Conservation (phyloP, 768 basidiomycete genomes). For the Termitomyces sp. region DNA sequence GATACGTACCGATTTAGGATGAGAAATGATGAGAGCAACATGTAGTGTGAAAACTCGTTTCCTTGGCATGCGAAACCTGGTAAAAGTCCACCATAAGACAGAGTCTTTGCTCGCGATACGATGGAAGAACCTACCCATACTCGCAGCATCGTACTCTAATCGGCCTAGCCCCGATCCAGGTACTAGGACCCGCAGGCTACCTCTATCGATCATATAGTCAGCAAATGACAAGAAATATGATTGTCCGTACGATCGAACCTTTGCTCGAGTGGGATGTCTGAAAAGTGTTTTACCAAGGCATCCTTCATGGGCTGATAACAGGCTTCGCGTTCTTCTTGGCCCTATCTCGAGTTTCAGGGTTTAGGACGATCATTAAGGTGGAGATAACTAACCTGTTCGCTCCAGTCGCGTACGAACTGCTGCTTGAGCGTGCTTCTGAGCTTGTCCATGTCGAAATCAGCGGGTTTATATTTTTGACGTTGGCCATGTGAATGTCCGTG, state of each 20-base stretch:
- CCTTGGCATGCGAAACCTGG: constrained; percentile 89
- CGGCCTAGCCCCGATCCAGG: constrained; percentile 91
- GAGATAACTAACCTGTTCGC: constrained; percentile 55
- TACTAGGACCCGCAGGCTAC: constrained; percentile 70
- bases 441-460: constrained; percentile 86
- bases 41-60: constrained; percentile 95
- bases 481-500: constrained; percentile 34
- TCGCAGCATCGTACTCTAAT: constrained; percentile 85
- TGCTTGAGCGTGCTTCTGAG: constrained; percentile 90
- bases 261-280: constrained; percentile 50
- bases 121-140: constrained; percentile 51
- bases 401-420: constrained; percentile 95
- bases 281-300: constrained; percentile 66
- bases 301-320: constrained; percentile 84
- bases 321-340: constrained; percentile 68
- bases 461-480: constrained; percentile 44
- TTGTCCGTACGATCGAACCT: constrained; percentile 37
- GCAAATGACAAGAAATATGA: background rate
- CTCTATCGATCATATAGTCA: constrained; percentile 29
- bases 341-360: constrained; percentile 41
- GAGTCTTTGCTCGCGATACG: background rate
- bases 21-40: constrained; percentile 87
- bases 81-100: background rate
- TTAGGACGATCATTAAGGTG: background rate
- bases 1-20: constrained; percentile 75